A percentile compares a stretch with the other conserved stretches of the same genome.
Evolutionary conservation across 768 basidiomycete species (phyloP).

Genomic region (Russula emetica): DNA sequence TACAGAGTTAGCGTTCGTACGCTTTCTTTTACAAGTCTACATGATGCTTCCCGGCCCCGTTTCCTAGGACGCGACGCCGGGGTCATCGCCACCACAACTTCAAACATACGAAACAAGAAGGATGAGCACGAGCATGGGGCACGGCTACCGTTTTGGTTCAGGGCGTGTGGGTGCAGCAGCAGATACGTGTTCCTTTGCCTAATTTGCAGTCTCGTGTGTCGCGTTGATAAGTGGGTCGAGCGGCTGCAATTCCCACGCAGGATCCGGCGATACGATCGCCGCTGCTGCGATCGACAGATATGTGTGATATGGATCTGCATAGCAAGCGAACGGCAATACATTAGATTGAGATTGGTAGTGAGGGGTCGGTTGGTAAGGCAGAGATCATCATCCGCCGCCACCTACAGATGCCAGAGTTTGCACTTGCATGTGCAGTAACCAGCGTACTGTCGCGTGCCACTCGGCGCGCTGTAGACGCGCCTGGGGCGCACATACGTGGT

Average conservation of each 20-base stretch:
- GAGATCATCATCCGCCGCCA: slow-evolving; percentile 64
- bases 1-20: too few relatives aligned
- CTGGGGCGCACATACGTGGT: too few relatives aligned
- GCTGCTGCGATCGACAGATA: slow-evolving; percentile 85
- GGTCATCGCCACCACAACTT: too few relatives aligned
- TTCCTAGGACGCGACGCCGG: too few relatives aligned
- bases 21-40: too few relatives aligned
- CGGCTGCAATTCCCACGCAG: slow-evolving; percentile 51
- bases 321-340: not conserved
- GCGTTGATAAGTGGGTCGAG: slow-evolving; percentile 74
- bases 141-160: not conserved
- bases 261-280: slow-evolving; percentile 42
- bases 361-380: too few relatives aligned
- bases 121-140: too few relatives aligned
- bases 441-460: too few relatives aligned
- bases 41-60: too few relatives aligned
- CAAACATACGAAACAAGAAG: too few relatives aligned
- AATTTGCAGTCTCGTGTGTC: slow-evolving; percentile 55
- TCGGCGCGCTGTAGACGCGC: too few relatives aligned
- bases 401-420: slow-evolving; percentile 28
- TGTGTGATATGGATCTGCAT: slow-evolving; percentile 88
- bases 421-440: slow-evolving; percentile 76
- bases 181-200: slow-evolving; percentile 62
- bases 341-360: too few relatives aligned
- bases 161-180: slow-evolving; percentile 3